Evolutionary conservation across 352 stramenopile genomes (phyloP).

Genomic region (Globisporangium alternatum): DNA sequence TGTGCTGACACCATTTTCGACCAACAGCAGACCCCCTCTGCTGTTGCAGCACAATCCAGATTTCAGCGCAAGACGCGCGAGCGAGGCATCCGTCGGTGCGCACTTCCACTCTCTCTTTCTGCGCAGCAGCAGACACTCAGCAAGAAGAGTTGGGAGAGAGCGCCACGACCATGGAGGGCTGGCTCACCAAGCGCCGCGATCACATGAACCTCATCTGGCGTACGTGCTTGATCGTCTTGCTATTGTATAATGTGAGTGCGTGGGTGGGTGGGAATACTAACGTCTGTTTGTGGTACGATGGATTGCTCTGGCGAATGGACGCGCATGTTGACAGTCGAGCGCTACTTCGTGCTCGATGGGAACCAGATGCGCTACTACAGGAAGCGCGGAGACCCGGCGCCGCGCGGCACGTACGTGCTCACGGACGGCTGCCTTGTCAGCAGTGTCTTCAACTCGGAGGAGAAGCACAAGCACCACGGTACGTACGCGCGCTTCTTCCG

Average conservation of each 20-base stretch:
- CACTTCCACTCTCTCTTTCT: not conserved
- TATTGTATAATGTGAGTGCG: not conserved
- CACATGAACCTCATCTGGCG: conserved; percentile 91
- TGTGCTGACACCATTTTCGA: not conserved
- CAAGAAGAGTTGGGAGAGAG: not conserved
- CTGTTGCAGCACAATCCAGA: not conserved
- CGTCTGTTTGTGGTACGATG: not conserved
- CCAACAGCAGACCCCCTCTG: not conserved
- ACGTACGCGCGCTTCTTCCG: not conserved
- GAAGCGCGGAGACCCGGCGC: conserved; percentile 79
- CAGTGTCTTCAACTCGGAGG: conserved; percentile 82
- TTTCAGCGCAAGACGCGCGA: not conserved
- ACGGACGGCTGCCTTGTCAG: conserved; percentile 79
- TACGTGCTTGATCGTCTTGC: conserved; percentile 27
- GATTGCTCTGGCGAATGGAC: too few species aligned
- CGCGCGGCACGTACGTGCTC: conserved; percentile 81
- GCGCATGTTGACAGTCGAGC: conserved; percentile 47
- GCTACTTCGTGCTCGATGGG: conserved; percentile 85
- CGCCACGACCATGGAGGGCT: conserved; percentile 68
- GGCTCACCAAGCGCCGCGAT: conserved; percentile 85
- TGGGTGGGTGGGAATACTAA: not conserved
- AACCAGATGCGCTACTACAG: conserved; percentile 87
- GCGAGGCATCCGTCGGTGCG: not conserved
- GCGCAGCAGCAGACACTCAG: not conserved
- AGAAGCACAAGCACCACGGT: conserved; percentile 87